A percentile compares a stretch with the other conserved stretches of the same genome.
These are phyloP conservation scores for Lentinula lateritia DNA, from an alignment of 768 basidiomycete species.

Conservation along the genomic window DNA sequence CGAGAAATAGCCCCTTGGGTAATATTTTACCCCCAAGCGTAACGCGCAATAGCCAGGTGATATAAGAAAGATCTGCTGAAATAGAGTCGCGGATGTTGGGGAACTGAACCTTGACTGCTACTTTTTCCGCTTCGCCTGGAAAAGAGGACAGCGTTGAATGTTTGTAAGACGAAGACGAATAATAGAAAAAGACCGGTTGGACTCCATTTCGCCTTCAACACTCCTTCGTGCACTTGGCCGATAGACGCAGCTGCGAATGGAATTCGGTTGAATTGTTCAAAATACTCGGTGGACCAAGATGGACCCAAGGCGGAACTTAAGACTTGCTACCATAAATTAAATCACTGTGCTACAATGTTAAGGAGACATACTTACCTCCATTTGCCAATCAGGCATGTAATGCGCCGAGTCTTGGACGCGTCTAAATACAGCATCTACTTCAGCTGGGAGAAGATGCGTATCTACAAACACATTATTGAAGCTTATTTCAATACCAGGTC, in stretches of 20 bases:
- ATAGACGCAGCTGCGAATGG: constrained; percentile 97
- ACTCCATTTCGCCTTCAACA: constrained; percentile 45
- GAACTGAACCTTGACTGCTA: constrained; percentile 91
- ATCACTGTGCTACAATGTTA: neutral
- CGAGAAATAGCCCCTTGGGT: constrained; percentile 86
- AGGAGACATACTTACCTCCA: constrained; percentile 56
- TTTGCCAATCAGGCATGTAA: constrained; percentile 99
- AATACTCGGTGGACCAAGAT: constrained; percentile 60
- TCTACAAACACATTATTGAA: constrained; percentile 42
- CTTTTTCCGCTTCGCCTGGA: constrained; percentile 38
- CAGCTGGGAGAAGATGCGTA: constrained; percentile 80
- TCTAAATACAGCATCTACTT: constrained; percentile 83
- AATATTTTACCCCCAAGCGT: constrained; percentile 56
- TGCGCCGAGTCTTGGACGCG: constrained; percentile 93
- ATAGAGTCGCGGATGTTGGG: constrained; percentile 88
- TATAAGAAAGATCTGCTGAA: constrained; percentile 79
- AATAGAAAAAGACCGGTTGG: constrained; percentile 33
- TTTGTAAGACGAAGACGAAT: neutral
- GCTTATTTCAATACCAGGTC: neutral
- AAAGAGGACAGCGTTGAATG: neutral
- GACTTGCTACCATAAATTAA: constrained; percentile 45
- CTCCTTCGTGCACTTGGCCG: constrained; percentile 87
- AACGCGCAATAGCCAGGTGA: constrained; percentile 72
- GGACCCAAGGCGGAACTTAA: constrained; percentile 68
- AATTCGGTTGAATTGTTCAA: constrained; percentile 71